A percentile compares a stretch with the other conserved stretches of the same genome.
phyloP scores from a whole-genome alignment of 805 yeast species.

The Zygosaccharomyces lentus region DNA sequence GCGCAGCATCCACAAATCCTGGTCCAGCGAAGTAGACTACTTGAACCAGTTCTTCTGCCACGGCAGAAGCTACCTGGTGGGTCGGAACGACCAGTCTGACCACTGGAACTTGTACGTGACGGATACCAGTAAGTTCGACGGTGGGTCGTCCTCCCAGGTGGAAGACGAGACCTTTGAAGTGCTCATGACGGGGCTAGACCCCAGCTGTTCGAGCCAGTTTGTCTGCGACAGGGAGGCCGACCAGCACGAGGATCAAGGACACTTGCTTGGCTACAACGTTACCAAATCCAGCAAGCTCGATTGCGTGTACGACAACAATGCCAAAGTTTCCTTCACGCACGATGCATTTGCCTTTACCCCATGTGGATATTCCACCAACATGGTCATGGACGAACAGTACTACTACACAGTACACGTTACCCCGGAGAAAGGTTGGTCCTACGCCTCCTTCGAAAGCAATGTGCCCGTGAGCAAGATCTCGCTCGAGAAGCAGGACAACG shows the following conservation, averaged over 20 bases:
- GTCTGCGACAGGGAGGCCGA: conserved; percentile 23
- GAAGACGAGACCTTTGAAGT: conserved; percentile 79
- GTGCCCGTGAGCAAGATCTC: conserved; percentile 46
- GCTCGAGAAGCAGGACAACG: conserved; percentile 40
- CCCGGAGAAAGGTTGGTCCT: conserved; percentile 91
- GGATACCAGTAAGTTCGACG: conserved; percentile 35
- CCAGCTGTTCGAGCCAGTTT: conserved; percentile 53
- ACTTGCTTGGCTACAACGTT: conserved; percentile 65
- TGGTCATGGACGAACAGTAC: conserved; percentile 57
- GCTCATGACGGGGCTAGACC: conserved; percentile 80
- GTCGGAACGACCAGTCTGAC: conserved; percentile 64
- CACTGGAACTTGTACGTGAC: conserved; percentile 89
- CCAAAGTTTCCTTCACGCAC: conserved; percentile 41
- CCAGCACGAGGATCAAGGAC: conserved; percentile 52
- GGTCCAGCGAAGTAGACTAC: conserved; percentile 75
- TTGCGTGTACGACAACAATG: conserved; percentile 44
- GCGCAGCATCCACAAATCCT: conserved; percentile 70
- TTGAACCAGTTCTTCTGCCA: conserved; percentile 60
- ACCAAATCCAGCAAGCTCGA: conserved; percentile 62
- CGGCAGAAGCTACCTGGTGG: conserved; percentile 71
- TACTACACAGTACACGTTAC: conserved; percentile 89
- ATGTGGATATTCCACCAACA: conserved; percentile 91
- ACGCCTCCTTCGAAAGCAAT: conserved; percentile 93
- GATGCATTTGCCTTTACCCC: conserved; percentile 92
- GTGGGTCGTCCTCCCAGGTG: conserved; percentile 3